Evolutionary conservation across 768 basidiomycete species (phyloP).

Genomic region (Pleurotus cornucopiae): DNA sequence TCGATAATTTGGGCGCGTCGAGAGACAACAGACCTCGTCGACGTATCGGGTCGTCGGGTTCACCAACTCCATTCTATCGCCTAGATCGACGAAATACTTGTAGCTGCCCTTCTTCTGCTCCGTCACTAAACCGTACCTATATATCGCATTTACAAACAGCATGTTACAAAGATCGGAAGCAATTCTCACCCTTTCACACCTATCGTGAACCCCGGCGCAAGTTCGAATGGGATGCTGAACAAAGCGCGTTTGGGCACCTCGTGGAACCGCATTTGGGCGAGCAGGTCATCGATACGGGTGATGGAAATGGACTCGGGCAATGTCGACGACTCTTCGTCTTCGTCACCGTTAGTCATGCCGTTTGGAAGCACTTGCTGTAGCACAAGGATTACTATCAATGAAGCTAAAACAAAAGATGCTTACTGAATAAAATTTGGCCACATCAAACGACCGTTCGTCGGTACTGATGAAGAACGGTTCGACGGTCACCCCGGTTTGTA

Average conservation of each 20-base stretch:
- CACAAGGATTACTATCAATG: background rate
- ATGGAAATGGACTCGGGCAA: constrained; percentile 73
- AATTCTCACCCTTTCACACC: constrained; percentile 74
- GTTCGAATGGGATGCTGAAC: constrained; percentile 77
- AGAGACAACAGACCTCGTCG: constrained; percentile 53
- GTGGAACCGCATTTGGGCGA: constrained; percentile 76
- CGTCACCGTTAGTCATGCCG: constrained; percentile 48
- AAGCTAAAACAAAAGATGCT: constrained; percentile 16
- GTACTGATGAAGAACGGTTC: constrained; percentile 89
- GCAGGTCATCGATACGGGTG: constrained; percentile 70
- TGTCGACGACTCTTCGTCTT: constrained; percentile 35
- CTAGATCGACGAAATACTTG: constrained; percentile 80
- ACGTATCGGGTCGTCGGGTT: constrained; percentile 65
- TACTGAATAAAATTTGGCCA: constrained; percentile 77
- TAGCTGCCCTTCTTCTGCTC: constrained; percentile 83
- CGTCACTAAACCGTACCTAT: constrained; percentile 83
- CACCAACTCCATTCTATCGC: constrained; percentile 74
- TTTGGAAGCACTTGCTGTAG: constrained; percentile 54
- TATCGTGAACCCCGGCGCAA: constrained; percentile 71
- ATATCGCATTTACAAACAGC: background rate
- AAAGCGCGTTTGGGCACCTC: constrained; percentile 80
- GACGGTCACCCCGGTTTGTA: constrained; percentile 71
- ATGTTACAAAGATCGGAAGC: background rate
- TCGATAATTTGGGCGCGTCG: too few relatives aligned
- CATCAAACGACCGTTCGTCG: constrained; percentile 61